Evolutionary conservation across 371 early-diverging fungal genomes (phyloP).

Genomic region (Actinomortierella wolfii): DNA sequence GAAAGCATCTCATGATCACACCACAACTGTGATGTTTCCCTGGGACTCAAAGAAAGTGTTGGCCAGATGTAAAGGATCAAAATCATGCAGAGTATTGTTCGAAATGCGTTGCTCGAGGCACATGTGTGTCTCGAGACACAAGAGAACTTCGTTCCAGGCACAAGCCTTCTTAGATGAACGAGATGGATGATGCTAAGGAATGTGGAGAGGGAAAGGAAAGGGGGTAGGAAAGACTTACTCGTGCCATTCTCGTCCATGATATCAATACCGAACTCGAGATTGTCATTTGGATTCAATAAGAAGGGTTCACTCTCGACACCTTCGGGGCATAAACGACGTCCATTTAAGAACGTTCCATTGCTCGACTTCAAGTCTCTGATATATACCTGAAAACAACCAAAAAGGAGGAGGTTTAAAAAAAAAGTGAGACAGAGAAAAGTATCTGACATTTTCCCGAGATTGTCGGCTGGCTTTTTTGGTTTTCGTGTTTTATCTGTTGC

Average conservation of each 20-base stretch:
- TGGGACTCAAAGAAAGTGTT: too few relatives aligned
- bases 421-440: background rate
- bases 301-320: slow-evolving; percentile 65
- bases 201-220: background rate
- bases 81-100: too few relatives aligned
- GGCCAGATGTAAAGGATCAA: too few relatives aligned
- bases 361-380: slow-evolving; percentile 83
- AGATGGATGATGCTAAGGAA: too few relatives aligned
- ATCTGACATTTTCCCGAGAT: background rate
- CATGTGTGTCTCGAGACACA: too few relatives aligned
- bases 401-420: background rate
- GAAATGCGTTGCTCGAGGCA: too few relatives aligned
- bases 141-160: too few relatives aligned
- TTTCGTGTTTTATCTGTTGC: background rate
- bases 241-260: slow-evolving; percentile 68
- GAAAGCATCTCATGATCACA: too few relatives aligned
- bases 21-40: too few relatives aligned
- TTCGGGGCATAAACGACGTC: slow-evolving; percentile 72
- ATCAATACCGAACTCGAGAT: slow-evolving; percentile 89
- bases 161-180: too few relatives aligned
- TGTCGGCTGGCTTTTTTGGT: background rate
- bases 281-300: slow-evolving; percentile 67
- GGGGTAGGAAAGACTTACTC: slow-evolving; percentile 17
- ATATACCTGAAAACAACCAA: slow-evolving; percentile 50
- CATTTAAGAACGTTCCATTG: slow-evolving; percentile 91